These are phyloP conservation scores for Erysiphe pulchra DNA, from an alignment of 2,329 filamentous ascomycete species.

Conservation along the genomic window DNA sequence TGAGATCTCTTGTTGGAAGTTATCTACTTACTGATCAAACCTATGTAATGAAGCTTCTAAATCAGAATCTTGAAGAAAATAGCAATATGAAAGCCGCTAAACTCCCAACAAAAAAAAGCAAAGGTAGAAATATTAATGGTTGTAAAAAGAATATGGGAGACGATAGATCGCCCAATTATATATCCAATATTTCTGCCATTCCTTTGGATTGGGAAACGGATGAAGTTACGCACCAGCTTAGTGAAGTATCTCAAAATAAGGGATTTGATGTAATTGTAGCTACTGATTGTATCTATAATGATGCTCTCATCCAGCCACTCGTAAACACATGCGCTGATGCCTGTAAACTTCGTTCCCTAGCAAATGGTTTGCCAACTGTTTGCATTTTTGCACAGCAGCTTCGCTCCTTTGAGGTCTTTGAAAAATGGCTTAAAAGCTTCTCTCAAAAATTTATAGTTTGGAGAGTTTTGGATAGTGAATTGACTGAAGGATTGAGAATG, in stretches of 20 bases:
- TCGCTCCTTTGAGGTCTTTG: constrained; percentile 62
- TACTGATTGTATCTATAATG: constrained; percentile 92
- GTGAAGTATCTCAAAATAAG: constrained; percentile 9
- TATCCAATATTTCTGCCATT: constrained; percentile 24
- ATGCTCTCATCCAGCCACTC: constrained; percentile 55
- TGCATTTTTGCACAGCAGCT: constrained; percentile 78
- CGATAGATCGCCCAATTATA: background rate
- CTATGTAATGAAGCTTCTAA: constrained; percentile 57
- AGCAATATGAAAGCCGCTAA: background rate
- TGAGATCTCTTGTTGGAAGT: constrained; percentile 29
- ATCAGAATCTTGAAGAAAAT: constrained; percentile 49
- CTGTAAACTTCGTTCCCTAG: constrained; percentile 30
- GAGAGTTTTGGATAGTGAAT: constrained; percentile 39
- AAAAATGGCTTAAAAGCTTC: constrained; percentile 52
- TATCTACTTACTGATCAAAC: constrained; percentile 73
- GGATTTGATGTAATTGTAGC: constrained; percentile 54
- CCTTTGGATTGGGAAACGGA: constrained; percentile 66
- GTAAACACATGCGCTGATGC: constrained; percentile 58
- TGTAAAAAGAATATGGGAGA: background rate
- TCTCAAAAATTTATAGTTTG: constrained; percentile 42
- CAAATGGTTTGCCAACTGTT: constrained; percentile 25
- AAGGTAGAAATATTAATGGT: constrained; percentile 3
- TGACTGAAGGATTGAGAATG: constrained; percentile 31
- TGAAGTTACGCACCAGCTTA: constrained; percentile 19
- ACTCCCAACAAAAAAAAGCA: constrained; percentile 1